Conservation (phyloP, 2,329 filamentous ascomycete genomes). For the Alternaria burnsii region DNA sequence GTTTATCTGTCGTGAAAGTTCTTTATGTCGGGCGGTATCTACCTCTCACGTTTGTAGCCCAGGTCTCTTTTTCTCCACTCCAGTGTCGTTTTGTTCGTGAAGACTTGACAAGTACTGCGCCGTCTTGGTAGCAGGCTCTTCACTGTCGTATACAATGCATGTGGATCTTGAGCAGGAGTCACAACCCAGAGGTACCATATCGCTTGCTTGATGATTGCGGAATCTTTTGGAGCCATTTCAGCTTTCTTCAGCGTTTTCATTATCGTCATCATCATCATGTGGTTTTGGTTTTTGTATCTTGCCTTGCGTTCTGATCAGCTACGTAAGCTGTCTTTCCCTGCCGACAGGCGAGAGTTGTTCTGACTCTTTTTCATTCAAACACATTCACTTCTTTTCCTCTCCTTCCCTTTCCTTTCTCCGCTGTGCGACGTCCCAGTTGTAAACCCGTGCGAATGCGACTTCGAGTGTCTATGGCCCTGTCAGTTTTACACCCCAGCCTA, state of each 20-base stretch:
- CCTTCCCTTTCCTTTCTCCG: slow-evolving; percentile 86
- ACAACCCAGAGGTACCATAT: neutral
- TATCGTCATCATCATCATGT: neutral
- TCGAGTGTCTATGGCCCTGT: slow-evolving; percentile 79
- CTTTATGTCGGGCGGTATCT: neutral
- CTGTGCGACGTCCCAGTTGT: slow-evolving; percentile 98
- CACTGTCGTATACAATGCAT: no score
- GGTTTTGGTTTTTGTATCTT: neutral
- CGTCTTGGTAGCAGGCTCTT: no score
- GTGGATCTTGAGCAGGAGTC: no score
- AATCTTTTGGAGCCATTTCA: neutral
- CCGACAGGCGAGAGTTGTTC: neutral
- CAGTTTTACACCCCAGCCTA: slow-evolving; percentile 11
- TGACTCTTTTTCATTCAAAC: slow-evolving; percentile 28
- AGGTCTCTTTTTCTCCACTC: neutral
- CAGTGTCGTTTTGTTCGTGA: no score
- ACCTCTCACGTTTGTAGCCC: neutral
- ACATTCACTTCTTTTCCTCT: slow-evolving; percentile 50
- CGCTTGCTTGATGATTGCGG: neutral
- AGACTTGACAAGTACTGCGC: no score
- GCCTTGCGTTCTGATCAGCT: neutral
- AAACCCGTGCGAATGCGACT: slow-evolving; percentile 94
- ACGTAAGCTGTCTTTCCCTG: neutral
- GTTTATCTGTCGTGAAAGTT: neutral
- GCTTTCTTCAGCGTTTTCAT: neutral